A percentile compares a stretch with the other conserved stretches of the same genome.
phyloP scores from a whole-genome alignment of 768 basidiomycete genomes.

The Hypholoma sublateritium region DNA sequence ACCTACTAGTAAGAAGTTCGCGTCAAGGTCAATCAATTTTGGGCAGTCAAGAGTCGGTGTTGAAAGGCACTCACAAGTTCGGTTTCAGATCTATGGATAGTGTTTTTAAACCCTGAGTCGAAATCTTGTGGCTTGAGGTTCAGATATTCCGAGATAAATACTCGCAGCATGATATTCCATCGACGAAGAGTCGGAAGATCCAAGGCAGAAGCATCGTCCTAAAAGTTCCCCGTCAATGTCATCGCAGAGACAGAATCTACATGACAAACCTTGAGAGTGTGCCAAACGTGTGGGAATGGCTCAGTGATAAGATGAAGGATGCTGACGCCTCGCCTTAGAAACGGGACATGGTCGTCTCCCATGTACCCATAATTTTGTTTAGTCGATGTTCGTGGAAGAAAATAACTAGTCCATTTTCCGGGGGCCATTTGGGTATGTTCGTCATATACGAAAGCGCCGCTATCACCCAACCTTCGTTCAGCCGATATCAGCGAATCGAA shows the following conservation, averaged over 20 bases:
- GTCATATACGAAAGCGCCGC: conserved; percentile 57
- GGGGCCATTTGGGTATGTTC: conserved; percentile 43
- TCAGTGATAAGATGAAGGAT: conserved; percentile 87
- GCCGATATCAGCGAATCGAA: conserved; percentile 73
- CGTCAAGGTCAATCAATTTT: not conserved
- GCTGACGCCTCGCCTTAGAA: conserved; percentile 78
- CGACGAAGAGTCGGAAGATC: conserved; percentile 82
- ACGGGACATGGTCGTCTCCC: conserved; percentile 94
- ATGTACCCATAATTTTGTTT: conserved; percentile 56
- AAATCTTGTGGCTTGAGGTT: conserved; percentile 55
- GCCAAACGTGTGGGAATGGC: conserved; percentile 92
- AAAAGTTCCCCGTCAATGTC: not conserved
- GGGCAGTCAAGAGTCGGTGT: not conserved
- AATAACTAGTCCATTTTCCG: conserved; percentile 66
- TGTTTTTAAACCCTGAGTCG: conserved; percentile 24
- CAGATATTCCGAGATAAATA: conserved; percentile 91
- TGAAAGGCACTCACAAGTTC: conserved; percentile 42
- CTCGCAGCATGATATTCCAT: conserved; percentile 87
- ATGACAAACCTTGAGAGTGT: conserved; percentile 59
- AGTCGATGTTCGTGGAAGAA: conserved; percentile 46
- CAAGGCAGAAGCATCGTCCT: conserved; percentile 91
- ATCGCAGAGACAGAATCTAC: not conserved
- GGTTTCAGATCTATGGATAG: conserved; percentile 34
- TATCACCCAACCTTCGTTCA: conserved; percentile 70
- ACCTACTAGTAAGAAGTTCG: conserved; percentile 15